phyloP scores from a whole-genome alignment of 352 stramenopile genomes.

The Phytopythium cucurbitacearum region DNA sequence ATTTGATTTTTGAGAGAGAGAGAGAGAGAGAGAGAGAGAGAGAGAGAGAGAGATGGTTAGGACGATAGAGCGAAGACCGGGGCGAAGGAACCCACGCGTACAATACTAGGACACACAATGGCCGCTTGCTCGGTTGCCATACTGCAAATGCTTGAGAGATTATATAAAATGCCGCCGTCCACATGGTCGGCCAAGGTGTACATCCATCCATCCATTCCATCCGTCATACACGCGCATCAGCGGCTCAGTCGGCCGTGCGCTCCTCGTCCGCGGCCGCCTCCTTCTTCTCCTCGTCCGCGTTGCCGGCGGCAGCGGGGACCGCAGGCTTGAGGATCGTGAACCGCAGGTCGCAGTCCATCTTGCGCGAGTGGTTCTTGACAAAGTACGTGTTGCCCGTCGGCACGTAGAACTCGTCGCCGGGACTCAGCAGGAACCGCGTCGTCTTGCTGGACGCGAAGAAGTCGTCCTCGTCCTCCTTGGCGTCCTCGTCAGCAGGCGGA shows the following conservation, averaged over 20 bases:
- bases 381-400: conserved; percentile 95
- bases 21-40: too few relatives aligned
- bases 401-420: conserved; percentile 96
- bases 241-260: background rate
- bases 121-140: too few relatives aligned
- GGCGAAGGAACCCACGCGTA: too few relatives aligned
- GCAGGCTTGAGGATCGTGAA: conserved; percentile 92
- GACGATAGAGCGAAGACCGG: too few relatives aligned
- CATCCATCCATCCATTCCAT: too few relatives aligned
- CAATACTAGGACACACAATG: too few relatives aligned
- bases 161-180: too few relatives aligned
- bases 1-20: too few relatives aligned
- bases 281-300: conserved; percentile 19
- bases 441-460: conserved; percentile 90
- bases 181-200: too few relatives aligned
- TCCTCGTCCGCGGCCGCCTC: conserved; percentile 2
- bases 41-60: too few relatives aligned
- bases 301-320: conserved; percentile 8
- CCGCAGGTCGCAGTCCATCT: conserved; percentile 83
- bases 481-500: conserved; percentile 8
- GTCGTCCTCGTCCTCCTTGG: conserved; percentile 52
- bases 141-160: too few relatives aligned
- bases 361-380: conserved; percentile 94
- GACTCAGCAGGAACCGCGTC: conserved; percentile 90
- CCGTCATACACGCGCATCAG: too few relatives aligned